Evolutionary conservation across 140 eudicot genomes (phyloP).

Genomic region (Oenanthe javanica): DNA sequence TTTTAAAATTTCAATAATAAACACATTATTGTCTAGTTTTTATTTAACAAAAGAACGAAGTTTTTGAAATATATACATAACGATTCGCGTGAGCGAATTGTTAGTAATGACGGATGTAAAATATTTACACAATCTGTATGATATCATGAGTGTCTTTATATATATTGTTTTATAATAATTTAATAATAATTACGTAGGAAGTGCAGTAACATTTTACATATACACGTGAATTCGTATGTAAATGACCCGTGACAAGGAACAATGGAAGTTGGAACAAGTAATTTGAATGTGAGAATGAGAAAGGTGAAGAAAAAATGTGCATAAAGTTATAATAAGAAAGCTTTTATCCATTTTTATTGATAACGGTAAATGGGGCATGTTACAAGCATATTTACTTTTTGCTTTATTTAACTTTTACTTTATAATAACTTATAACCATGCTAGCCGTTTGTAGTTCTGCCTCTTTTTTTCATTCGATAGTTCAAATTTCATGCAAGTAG

Average conservation of each 20-base stretch:
- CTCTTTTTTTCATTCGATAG: not conserved
- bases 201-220: too few relatives aligned
- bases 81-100: not conserved
- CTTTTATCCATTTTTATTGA: not conserved
- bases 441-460: not conserved
- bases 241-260: not conserved
- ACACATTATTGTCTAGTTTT: too few relatives aligned
- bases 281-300: not conserved
- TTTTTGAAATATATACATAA: too few relatives aligned
- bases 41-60: too few relatives aligned
- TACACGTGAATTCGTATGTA: not conserved
- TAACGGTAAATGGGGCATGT: constrained; percentile 7
- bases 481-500: not conserved
- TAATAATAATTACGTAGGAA: too few relatives aligned
- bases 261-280: not conserved
- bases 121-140: not conserved
- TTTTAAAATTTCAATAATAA: too few relatives aligned
- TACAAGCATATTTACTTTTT: not conserved
- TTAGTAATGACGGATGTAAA: not conserved
- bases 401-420: not conserved
- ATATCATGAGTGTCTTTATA: not conserved
- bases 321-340: not conserved
- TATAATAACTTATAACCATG: too few relatives aligned
- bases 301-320: not conserved
- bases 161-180: too few relatives aligned